Percentiles rank a stretch among this genome's conserved stretches.
These are phyloP conservation scores for Eucalyptus cloeziana DNA, from an alignment of 345 rosid genomes.

Conservation along the genomic window DNA sequence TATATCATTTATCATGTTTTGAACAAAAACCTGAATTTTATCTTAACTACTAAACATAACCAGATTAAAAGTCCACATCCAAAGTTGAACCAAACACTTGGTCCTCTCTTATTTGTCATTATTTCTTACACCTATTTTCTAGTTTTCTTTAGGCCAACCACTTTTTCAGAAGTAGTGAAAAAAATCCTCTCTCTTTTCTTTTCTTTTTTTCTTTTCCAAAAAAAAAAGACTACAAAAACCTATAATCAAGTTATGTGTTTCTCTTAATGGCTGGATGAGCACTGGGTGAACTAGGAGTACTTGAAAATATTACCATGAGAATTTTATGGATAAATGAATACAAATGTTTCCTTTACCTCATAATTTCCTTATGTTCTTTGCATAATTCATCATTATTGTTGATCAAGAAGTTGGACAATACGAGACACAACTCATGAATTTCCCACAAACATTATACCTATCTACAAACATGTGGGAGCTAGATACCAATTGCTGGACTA, in stretches of 20 bases:
- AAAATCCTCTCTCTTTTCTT: neutral
- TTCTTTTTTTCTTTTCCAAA: rapidly evolving
- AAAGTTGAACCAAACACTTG: neutral
- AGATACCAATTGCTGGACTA: neutral
- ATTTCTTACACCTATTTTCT: neutral
- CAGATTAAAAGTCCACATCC: neutral
- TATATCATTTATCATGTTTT: neutral
- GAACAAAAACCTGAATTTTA: neutral
- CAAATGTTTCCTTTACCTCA: neutral
- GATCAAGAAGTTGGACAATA: neutral
- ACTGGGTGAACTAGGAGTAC: neutral
- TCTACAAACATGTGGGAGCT: neutral
- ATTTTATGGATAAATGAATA: neutral
- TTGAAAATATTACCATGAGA: neutral
- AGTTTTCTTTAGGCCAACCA: neutral
- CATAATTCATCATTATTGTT: neutral
- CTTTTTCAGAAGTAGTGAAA: neutral
- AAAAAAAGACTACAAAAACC: neutral
- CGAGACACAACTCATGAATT: neutral
- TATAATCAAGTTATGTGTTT: neutral
- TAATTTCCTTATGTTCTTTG: neutral
- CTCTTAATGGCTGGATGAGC: neutral
- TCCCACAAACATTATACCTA: neutral
- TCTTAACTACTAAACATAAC: neutral
- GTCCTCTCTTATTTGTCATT: neutral